These are phyloP conservation scores for Monosporascus sp. DNA, from an alignment of 2,329 filamentous ascomycete genomes.

Conservation along the genomic window DNA sequence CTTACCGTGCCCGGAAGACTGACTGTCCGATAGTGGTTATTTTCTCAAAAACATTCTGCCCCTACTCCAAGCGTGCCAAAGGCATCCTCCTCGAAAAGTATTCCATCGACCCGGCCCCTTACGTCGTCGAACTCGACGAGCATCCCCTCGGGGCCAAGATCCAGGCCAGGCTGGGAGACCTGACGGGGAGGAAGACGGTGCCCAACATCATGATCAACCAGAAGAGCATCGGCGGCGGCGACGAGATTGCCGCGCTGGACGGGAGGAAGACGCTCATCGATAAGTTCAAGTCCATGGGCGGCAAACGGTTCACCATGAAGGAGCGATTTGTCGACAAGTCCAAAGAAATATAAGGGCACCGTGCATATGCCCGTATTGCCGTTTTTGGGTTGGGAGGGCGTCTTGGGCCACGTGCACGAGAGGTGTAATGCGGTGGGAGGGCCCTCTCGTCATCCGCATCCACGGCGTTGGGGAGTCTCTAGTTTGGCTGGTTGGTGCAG, in stretches of 20 bases:
- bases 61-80: slow-evolving; percentile 80
- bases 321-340: slow-evolving; percentile 35
- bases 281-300: slow-evolving; percentile 69
- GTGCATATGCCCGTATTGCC: not conserved
- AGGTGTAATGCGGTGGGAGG: slow-evolving; percentile 9
- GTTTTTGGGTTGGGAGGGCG: not conserved
- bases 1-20: not conserved
- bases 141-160: slow-evolving; percentile 69
- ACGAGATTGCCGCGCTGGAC: slow-evolving; percentile 75
- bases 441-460: slow-evolving; percentile 12
- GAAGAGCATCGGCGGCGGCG: slow-evolving; percentile 82
- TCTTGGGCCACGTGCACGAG: slow-evolving; percentile 5
- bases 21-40: slow-evolving; percentile 64
- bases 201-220: slow-evolving; percentile 89
- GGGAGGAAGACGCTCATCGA: slow-evolving; percentile 59
- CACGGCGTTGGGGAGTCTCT: slow-evolving; percentile 14
- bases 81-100: slow-evolving; percentile 79
- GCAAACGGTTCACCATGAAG: slow-evolving; percentile 53
- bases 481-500: not conserved
- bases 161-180: slow-evolving; percentile 65
- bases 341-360: slow-evolving; percentile 10
- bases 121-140: slow-evolving; percentile 84
- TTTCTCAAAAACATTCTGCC: slow-evolving; percentile 94
- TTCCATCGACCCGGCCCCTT: slow-evolving; percentile 72
- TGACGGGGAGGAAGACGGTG: slow-evolving; percentile 78